These are phyloP conservation scores for Lomentospora prolificans DNA, from an alignment of 2,329 filamentous ascomycete species.

Conservation along the genomic window DNA sequence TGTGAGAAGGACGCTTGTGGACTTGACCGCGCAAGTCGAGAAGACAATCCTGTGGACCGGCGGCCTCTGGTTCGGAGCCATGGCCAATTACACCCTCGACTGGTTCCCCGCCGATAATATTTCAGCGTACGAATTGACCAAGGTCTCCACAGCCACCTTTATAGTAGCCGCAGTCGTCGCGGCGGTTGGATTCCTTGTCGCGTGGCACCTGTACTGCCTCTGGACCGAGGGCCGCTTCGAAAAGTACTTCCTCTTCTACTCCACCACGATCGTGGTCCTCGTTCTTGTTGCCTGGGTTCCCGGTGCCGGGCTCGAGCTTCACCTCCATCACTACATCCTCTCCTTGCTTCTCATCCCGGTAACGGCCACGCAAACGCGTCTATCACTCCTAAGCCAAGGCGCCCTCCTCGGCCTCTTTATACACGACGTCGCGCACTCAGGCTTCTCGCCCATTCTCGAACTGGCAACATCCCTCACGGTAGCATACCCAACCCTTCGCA, in stretches of 20 bases:
- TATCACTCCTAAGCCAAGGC: constrained; percentile 61
- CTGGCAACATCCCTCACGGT: constrained; percentile 51
- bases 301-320: constrained; percentile 50
- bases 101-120: constrained; percentile 63
- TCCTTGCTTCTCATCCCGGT: constrained; percentile 61
- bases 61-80: constrained; percentile 58
- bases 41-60: constrained; percentile 64
- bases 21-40: constrained; percentile 54
- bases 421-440: constrained; percentile 70
- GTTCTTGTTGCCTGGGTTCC: constrained; percentile 45
- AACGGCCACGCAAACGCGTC: constrained; percentile 60
- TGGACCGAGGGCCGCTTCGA: constrained; percentile 58
- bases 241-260: constrained; percentile 54
- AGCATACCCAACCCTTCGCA: constrained; percentile 29
- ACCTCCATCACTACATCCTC: constrained; percentile 70
- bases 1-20: constrained; percentile 44
- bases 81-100: constrained; percentile 70
- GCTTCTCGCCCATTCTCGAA: constrained; percentile 62
- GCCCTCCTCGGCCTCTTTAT: constrained; percentile 65
- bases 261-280: constrained; percentile 35
- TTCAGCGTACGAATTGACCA: constrained; percentile 58
- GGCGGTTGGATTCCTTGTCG: constrained; percentile 32
- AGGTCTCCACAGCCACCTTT: constrained; percentile 58
- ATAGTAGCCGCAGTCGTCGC: constrained; percentile 56
- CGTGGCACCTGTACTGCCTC: constrained; percentile 53